These are phyloP conservation scores for Hawksworthiomyces lignivorus DNA, from an alignment of 2,329 filamentous ascomycete species.

Conservation along the genomic window DNA sequence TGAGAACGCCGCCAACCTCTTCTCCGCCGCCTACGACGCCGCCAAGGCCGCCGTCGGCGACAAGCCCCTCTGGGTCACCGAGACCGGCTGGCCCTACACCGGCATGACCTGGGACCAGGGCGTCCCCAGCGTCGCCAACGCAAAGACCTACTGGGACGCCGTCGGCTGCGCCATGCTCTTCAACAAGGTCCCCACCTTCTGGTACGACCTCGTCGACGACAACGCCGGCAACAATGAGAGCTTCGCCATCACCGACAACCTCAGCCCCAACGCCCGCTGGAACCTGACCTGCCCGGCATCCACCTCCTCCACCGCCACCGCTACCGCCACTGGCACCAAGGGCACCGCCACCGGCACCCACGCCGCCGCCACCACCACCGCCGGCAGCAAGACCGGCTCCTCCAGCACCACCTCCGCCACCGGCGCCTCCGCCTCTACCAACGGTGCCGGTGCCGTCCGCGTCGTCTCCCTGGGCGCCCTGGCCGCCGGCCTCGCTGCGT, in stretches of 20 bases:
- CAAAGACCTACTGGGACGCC: constrained; percentile 55
- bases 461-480: too few relatives aligned
- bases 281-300: constrained; percentile 43
- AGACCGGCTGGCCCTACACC: constrained; percentile 47
- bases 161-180: constrained; percentile 54
- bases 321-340: constrained; percentile 10
- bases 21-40: constrained; percentile 41
- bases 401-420: background rate
- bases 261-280: constrained; percentile 43
- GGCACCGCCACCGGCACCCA: background rate
- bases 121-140: constrained; percentile 47
- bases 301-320: constrained; percentile 12
- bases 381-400: background rate
- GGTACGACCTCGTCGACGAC: constrained; percentile 55
- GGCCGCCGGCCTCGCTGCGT: too few relatives aligned
- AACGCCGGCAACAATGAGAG: constrained; percentile 52
- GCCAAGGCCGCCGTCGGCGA: constrained; percentile 33
- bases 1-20: constrained; percentile 45
- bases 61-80: constrained; percentile 17
- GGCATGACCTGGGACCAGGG: constrained; percentile 49
- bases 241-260: constrained; percentile 48
- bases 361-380: background rate
- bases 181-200: constrained; percentile 48
- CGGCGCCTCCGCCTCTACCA: too few relatives aligned
- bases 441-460: too few relatives aligned